These are phyloP conservation scores for Gillenia trifoliata DNA, from an alignment of 306 rosid genomes.

Conservation along the genomic window DNA sequence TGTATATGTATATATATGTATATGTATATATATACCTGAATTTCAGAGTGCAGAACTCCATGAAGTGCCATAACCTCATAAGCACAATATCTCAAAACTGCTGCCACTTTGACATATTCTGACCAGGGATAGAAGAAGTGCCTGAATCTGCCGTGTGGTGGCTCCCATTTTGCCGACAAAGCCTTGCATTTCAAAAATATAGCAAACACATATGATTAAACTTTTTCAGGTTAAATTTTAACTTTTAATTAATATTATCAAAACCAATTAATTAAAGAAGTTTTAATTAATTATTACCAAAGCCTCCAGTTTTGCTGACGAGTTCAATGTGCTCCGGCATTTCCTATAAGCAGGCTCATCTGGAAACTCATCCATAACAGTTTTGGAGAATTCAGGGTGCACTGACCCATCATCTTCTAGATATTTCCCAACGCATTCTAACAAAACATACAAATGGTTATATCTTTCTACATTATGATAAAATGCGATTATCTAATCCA, in stretches of 20 bases:
- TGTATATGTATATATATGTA: no score
- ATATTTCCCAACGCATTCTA: slow-evolving; percentile 63
- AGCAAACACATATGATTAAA: background rate
- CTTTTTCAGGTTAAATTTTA: background rate
- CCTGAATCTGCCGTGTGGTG: slow-evolving; percentile 72
- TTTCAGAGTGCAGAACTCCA: slow-evolving; percentile 66
- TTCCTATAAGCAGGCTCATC: slow-evolving; percentile 60
- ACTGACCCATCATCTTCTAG: slow-evolving; percentile 47
- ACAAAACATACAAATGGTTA: background rate
- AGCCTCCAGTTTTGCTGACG: slow-evolving; percentile 52
- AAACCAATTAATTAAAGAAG: background rate
- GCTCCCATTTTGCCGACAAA: slow-evolving; percentile 79
- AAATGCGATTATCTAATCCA: background rate
- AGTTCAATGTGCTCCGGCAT: slow-evolving; percentile 55
- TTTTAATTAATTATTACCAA: slow-evolving; percentile 30
- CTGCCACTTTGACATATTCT: slow-evolving; percentile 64
- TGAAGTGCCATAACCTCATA: slow-evolving; percentile 77
- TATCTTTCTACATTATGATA: background rate
- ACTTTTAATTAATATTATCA: no score
- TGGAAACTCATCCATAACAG: slow-evolving; percentile 54
- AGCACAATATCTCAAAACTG: slow-evolving; percentile 60
- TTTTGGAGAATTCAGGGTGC: slow-evolving; percentile 30
- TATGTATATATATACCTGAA: slow-evolving; percentile 58
- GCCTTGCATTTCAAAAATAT: slow-evolving; percentile 36
- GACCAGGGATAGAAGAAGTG: slow-evolving; percentile 71